Base-by-base conservation (phyloP, 345 rosid species). In the Ceriops zippeliana region DNA sequence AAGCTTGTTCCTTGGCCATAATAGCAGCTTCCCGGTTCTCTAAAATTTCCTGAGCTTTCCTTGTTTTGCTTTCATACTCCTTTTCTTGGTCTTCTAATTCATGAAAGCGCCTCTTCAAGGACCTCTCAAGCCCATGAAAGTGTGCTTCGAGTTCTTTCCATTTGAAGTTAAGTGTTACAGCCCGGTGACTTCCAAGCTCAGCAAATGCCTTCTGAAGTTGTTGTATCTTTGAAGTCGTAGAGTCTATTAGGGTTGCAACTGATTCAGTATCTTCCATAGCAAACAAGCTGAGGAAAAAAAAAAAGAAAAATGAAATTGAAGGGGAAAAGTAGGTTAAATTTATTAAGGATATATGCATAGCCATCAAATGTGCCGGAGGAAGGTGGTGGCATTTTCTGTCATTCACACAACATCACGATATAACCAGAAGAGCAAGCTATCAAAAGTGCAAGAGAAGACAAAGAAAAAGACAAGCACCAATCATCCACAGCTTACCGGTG, bases 131-230 rank as follows among this genome's bases (percentile, higher is more conserved):
- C 70, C 99, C 99, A 75, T 92, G 91, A 72, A 95, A 95, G 85
- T 95, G 98, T 73, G 90, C 98, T 80, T 95, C 98, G 37, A 95
- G 86, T 77, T 91, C 99, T 81, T 90, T 90, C 99, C 99, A 91
- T 76, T 87, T 95, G 76, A 95, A 61, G 78, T 95, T 90, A 63
- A 95, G 93, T 8, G 98, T 85, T 63, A 95, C 79, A 2, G 97
- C 98, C 64, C 93, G 86, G 63, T 92, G 90, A 70, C 93, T 90
- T 79, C 91, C 97, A 69, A 95, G 99, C 81, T 95, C 97, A 78
- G 97, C 93, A 84, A 95, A 95, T 16, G 99, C 99, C 81, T 81
- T 91, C 90, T 95, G 98, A 83, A 96, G 99, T 81, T 96, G 98
- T 66, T 87, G 93, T 75, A 95, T 95, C 89, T 90, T 95, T 35